These are phyloP conservation scores for Xylaria grammica DNA, from an alignment of 495 filamentous ascomycete species.

Conservation along the genomic window DNA sequence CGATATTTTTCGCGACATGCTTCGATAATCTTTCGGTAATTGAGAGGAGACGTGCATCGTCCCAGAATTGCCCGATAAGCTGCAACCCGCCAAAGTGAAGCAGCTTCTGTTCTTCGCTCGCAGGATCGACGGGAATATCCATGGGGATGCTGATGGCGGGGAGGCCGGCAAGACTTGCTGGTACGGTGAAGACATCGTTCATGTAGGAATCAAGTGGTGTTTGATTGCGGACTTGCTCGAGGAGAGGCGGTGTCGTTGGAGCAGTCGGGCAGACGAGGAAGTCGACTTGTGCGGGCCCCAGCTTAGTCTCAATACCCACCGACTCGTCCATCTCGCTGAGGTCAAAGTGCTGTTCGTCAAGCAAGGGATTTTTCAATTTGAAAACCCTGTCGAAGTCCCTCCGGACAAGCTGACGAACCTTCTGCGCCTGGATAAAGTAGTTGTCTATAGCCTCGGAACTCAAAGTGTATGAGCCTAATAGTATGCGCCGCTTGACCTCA, in stretches of 20 bases:
- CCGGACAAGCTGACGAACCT: slow-evolving; percentile 81
- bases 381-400: slow-evolving; percentile 86
- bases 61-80: slow-evolving; percentile 88
- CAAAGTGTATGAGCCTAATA: slow-evolving; percentile 88
- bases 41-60: slow-evolving; percentile 70
- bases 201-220: slow-evolving; percentile 64
- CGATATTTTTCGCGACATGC: slow-evolving; percentile 22
- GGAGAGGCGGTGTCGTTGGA: slow-evolving; percentile 72
- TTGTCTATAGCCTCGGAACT: slow-evolving; percentile 93
- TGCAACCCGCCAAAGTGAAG: slow-evolving; percentile 72
- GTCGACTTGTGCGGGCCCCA: slow-evolving; percentile 68
- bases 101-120: slow-evolving; percentile 33
- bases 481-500: slow-evolving; percentile 84
- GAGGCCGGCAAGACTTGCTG: slow-evolving; percentile 89
- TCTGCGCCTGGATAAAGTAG: slow-evolving; percentile 94
- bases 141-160: slow-evolving; percentile 88
- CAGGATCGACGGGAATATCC: slow-evolving; percentile 35
- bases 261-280: slow-evolving; percentile 88
- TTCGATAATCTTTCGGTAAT: slow-evolving; percentile 50
- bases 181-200: slow-evolving; percentile 95
- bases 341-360: slow-evolving; percentile 49
- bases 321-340: slow-evolving; percentile 52
- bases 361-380: slow-evolving; percentile 66
- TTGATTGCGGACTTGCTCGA: slow-evolving; percentile 56
- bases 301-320: slow-evolving; percentile 47